phyloP scores from a whole-genome alignment of 1,139 yeast genomes.

The Suhomyces anneliseae region DNA sequence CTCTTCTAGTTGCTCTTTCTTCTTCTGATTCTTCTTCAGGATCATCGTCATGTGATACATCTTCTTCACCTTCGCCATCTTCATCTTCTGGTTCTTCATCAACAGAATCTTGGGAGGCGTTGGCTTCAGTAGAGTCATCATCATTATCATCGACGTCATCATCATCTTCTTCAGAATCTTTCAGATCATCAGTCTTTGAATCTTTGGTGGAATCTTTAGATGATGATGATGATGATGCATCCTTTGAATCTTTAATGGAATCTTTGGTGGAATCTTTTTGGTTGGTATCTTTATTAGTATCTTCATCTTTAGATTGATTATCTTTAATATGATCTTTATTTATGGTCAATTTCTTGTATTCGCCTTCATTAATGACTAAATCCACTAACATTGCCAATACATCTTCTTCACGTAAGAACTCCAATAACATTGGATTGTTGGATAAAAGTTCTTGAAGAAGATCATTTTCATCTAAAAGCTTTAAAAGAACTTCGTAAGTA shows the following conservation, averaged over 20 bases:
- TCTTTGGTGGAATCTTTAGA: not conserved
- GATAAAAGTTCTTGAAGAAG: constrained; percentile 79
- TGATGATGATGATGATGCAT: not conserved
- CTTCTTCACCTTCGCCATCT: constrained; percentile 10
- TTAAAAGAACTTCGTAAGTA: constrained; percentile 48
- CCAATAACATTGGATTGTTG: constrained; percentile 78
- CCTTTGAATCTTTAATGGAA: not conserved
- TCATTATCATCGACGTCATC: not conserved
- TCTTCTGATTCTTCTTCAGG: constrained; percentile 37
- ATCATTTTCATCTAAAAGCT: constrained; percentile 82
- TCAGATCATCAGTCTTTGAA: not conserved
- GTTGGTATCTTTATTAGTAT: not conserved
- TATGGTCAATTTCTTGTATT: constrained; percentile 6
- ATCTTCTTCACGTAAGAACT: constrained; percentile 74
- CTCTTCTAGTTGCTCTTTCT: constrained; percentile 64
- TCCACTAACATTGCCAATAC: constrained; percentile 66
- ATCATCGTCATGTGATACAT: constrained; percentile 34
- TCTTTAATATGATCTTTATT: not conserved
- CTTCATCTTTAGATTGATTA: not conserved
- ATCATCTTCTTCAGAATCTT: not conserved
- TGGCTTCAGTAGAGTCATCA: constrained; percentile 1
- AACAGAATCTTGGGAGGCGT: not conserved
- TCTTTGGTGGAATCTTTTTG: constrained; percentile 1
- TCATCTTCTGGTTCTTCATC: constrained; percentile 6
- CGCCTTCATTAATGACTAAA: constrained; percentile 56